Base-by-base conservation (phyloP, 805 yeast genomes). In the Candida easanensis region DNA sequence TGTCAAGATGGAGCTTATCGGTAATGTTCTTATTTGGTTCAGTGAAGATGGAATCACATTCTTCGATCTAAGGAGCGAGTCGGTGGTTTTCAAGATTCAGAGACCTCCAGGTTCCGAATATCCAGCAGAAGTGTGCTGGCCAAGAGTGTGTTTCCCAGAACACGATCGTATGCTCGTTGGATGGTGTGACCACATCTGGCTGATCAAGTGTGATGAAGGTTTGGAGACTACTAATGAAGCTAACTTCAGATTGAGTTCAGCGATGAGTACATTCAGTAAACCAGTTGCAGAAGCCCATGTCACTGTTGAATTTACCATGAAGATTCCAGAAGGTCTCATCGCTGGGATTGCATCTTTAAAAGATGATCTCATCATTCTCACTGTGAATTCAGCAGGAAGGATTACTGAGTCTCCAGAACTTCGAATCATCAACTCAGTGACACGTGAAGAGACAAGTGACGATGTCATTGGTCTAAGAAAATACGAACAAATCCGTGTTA, bases 151-250 rank as follows among this genome's bases (percentile, higher is more conserved):
- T 44, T 72, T 73, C 41, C 79, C 82, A 0, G 95, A 82, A 53
- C 64, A 73, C 2, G 84, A 83, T 56, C 62, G 86, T 47, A 67
- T 88, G 10, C 62, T 86, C 1, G 73, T 93, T 20, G 95, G 90
- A 0, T 93, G 98, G 98, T 85, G 80, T 3, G 73, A 79, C 48
- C 76, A 80, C 49, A 69, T 91, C 3, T 90, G 96, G 95, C 66
- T 74, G 17, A 64, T 88, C 28, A 71, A 80, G 46, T 63, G 80
- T 8, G 68, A 74, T 25, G 38, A 48, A 33, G 41, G 54, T 19
- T 21, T 41, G 15, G 42, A n/a, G 15, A 20, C 36, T 22, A 18
- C 36, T 19, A 17, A 11, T 9, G 43, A 43, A 1, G 26, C 26
- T 31, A 47, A 45, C 38, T 52, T 41, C 61, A 56, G 40, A 53